These are phyloP conservation scores for Neocatenulostroma microsporum DNA, from an alignment of 2,329 filamentous ascomycete genomes.

Conservation along the genomic window DNA sequence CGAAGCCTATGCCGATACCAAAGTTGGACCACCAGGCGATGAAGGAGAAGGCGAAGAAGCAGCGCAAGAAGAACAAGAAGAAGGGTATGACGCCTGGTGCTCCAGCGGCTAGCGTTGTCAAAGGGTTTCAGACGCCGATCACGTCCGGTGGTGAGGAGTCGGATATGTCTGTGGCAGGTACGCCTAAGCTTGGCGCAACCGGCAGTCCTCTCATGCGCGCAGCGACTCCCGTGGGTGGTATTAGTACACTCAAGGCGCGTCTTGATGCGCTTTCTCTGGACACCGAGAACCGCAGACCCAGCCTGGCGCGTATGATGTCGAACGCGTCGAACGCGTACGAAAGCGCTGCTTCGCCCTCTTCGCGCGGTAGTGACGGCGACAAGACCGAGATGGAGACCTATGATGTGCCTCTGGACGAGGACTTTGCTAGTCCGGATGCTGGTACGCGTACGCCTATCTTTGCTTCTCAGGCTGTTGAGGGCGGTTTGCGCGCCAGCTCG, in stretches of 20 bases:
- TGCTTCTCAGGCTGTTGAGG: constrained; percentile 41
- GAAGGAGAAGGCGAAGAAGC: constrained; percentile 30
- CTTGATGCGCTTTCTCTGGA: constrained; percentile 70
- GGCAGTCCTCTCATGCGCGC: constrained; percentile 39
- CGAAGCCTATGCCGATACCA: constrained; percentile 18
- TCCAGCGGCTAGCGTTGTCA: constrained; percentile 35
- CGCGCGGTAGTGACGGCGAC: constrained; percentile 55
- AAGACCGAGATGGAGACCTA: constrained; percentile 72
- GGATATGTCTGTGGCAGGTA: constrained; percentile 35
- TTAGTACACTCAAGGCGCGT: constrained; percentile 73
- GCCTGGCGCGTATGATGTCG: constrained; percentile 32
- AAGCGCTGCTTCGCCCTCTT: constrained; percentile 47
- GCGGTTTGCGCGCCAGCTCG: constrained; percentile 46
- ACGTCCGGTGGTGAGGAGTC: constrained; percentile 51
- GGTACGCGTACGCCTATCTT: constrained; percentile 28
- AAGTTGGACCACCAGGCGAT: constrained; percentile 30
- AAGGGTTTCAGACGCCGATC: constrained; percentile 45
- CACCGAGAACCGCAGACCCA: constrained; percentile 47
- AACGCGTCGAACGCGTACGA: constrained; percentile 33
- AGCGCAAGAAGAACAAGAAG: constrained; percentile 34
- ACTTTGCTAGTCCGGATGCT: constrained; percentile 65
- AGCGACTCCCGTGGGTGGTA: constrained; percentile 53
- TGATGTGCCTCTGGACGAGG: constrained; percentile 73
- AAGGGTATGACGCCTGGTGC: constrained; percentile 29
- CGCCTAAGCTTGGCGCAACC: constrained; percentile 28